phyloP scores from a whole-genome alignment of 495 filamentous ascomycete genomes.

The Aspergillus nidulans region DNA sequence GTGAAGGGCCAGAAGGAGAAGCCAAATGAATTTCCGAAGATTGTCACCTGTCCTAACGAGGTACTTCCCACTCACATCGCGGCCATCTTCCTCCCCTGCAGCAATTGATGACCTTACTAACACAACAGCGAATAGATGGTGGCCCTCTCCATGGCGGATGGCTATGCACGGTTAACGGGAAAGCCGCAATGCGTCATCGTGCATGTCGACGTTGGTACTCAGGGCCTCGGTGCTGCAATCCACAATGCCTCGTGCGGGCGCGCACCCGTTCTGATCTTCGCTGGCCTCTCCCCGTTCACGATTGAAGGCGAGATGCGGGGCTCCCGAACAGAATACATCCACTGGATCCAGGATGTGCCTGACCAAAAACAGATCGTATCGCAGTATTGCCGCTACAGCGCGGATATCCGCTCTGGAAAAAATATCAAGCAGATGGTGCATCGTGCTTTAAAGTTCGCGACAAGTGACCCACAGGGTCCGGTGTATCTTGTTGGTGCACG shows the following conservation, averaged over 20 bases:
- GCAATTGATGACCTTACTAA: not conserved
- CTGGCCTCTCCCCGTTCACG: slow-evolving; percentile 84
- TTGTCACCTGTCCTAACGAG: slow-evolving; percentile 93
- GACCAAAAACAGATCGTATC: slow-evolving; percentile 88
- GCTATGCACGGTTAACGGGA: slow-evolving; percentile 81
- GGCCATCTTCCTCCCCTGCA: not conserved
- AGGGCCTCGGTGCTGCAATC: slow-evolving; percentile 84
- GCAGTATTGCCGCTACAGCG: slow-evolving; percentile 92
- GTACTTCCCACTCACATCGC: slow-evolving; percentile 19
- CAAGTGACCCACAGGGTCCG: slow-evolving; percentile 74
- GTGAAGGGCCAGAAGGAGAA: slow-evolving; percentile 74
- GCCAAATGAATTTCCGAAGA: slow-evolving; percentile 66
- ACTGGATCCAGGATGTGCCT: slow-evolving; percentile 96
- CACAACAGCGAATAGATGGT: slow-evolving; percentile 65
- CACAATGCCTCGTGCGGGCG: slow-evolving; percentile 88
- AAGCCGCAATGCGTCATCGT: slow-evolving; percentile 90
- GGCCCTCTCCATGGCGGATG: slow-evolving; percentile 93
- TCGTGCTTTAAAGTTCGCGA: slow-evolving; percentile 82
- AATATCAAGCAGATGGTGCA: slow-evolving; percentile 95
- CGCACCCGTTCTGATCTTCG: slow-evolving; percentile 85
- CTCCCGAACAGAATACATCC: slow-evolving; percentile 89
- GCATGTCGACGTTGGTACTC: slow-evolving; percentile 94
- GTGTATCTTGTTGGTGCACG: slow-evolving; percentile 81
- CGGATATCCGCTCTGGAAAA: slow-evolving; percentile 83
- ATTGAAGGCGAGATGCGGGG: slow-evolving; percentile 88